Evolutionary conservation across 495 filamentous ascomycete species (phyloP).

Genomic region (Talaromyces stipitatus): DNA sequence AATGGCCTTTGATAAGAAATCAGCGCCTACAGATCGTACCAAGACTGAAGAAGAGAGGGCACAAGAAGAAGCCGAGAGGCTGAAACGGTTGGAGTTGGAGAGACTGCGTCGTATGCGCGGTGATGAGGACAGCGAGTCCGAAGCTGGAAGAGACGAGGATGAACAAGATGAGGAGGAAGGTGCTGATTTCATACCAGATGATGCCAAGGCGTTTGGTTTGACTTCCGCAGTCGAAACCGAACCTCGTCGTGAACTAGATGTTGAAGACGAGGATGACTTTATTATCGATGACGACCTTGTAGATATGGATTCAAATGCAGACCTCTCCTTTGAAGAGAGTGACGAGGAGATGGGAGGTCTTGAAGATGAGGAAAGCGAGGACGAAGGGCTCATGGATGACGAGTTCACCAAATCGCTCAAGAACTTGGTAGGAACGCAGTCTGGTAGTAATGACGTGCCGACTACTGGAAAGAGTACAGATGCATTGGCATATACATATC

Average conservation of each 20-base stretch:
- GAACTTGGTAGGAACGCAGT: slow-evolving; percentile 1
- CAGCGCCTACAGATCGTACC: slow-evolving; percentile 75
- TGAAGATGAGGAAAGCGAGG: slow-evolving; percentile 40
- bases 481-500: slow-evolving; percentile 69
- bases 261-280: slow-evolving; percentile 92
- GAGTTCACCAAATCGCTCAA: slow-evolving; percentile 24
- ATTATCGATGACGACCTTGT: slow-evolving; percentile 81
- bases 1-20: slow-evolving; percentile 72
- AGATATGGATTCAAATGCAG: slow-evolving; percentile 45
- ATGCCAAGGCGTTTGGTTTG: slow-evolving; percentile 51
- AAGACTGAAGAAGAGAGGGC: slow-evolving; percentile 87
- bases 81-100: slow-evolving; percentile 75
- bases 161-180: slow-evolving; percentile 37
- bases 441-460: not conserved
- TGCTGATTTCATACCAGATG: slow-evolving; percentile 36
- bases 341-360: slow-evolving; percentile 52
- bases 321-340: slow-evolving; percentile 42
- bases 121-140: slow-evolving; percentile 32
- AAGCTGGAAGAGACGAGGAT: slow-evolving; percentile 36
- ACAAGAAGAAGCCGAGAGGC: slow-evolving; percentile 60
- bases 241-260: slow-evolving; percentile 34
- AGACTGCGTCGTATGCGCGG: slow-evolving; percentile 45
- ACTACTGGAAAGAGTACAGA: slow-evolving; percentile 19
- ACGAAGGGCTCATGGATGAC: slow-evolving; percentile 40
- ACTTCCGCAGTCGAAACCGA: slow-evolving; percentile 20